Percentiles rank a stretch among this genome's conserved stretches.
Conservation (phyloP, 1,139 yeast genomes). For the Debaryomycetaceae sp. region DNA sequence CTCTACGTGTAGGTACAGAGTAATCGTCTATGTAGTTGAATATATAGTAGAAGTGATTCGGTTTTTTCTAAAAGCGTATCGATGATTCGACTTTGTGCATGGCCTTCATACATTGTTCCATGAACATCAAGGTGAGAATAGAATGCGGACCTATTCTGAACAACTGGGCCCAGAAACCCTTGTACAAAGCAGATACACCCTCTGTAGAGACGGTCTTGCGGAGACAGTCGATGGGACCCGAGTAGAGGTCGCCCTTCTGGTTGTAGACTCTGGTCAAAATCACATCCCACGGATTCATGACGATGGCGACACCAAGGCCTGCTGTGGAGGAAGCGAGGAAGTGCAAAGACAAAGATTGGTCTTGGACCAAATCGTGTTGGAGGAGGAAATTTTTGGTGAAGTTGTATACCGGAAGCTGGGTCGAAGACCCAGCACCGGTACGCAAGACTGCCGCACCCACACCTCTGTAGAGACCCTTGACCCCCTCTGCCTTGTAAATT, state of each 20-base stretch:
- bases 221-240: slow-evolving; percentile 86
- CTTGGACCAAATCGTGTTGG: slow-evolving; percentile 44
- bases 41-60: too few relatives aligned
- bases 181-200: slow-evolving; percentile 85
- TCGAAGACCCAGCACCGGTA: slow-evolving; percentile 95
- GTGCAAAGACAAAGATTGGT: slow-evolving; percentile 70
- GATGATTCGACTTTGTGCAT: slow-evolving; percentile 23
- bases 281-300: slow-evolving; percentile 98
- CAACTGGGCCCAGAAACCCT: slow-evolving; percentile 92
- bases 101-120: slow-evolving; percentile 88
- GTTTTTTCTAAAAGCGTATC: not conserved
- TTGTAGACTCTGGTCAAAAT: slow-evolving; percentile 90
- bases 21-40: too few relatives aligned
- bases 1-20: too few relatives aligned
- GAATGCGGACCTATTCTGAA: slow-evolving; percentile 95
- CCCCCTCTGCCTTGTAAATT: slow-evolving; percentile 66
- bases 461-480: slow-evolving; percentile 80
- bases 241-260: slow-evolving; percentile 84
- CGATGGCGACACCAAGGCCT: slow-evolving; percentile 90
- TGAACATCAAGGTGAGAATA: slow-evolving; percentile 80
- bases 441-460: slow-evolving; percentile 92
- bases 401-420: slow-evolving; percentile 91
- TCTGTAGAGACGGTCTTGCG: slow-evolving; percentile 76
- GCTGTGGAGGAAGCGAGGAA: slow-evolving; percentile 73
- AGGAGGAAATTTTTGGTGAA: slow-evolving; percentile 62